Conservation (phyloP, 1,139 yeast genomes). For the Suhomyces guaymorum region DNA sequence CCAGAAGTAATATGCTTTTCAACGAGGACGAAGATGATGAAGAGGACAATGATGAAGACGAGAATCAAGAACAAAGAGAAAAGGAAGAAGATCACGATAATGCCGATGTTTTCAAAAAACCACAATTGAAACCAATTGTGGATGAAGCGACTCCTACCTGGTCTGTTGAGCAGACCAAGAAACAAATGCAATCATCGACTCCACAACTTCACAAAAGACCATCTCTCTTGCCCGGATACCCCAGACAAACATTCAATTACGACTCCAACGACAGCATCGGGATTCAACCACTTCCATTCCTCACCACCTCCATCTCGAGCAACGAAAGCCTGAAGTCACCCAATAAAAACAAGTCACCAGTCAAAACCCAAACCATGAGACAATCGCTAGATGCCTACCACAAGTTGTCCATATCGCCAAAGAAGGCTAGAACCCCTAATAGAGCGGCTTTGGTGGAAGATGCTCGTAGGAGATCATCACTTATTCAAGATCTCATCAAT, state of each 20-base stretch:
- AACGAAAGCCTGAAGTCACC: constrained; percentile 14
- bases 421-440: constrained; percentile 28
- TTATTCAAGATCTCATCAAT: constrained; percentile 44
- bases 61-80: constrained; percentile 8
- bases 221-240: constrained; percentile 14
- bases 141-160: constrained; percentile 43
- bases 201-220: constrained; percentile 33
- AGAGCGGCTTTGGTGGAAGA: constrained; percentile 18
- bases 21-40: constrained; percentile 23
- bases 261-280: constrained; percentile 30
- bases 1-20: constrained; percentile 14
- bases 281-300: constrained; percentile 25
- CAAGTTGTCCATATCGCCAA: constrained; percentile 38
- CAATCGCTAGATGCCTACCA: constrained; percentile 41
- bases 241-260: constrained; percentile 16
- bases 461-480: constrained; percentile 37
- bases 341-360: constrained; percentile 12
- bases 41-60: constrained; percentile 11
- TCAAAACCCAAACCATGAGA: constrained; percentile 30
- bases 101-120: constrained; percentile 22
- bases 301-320: constrained; percentile 17
- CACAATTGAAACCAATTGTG: constrained; percentile 22
- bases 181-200: constrained; percentile 34
- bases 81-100: too few species aligned
- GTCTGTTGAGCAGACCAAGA: constrained; percentile 35